Conservation (phyloP, 306 rosid species). For the Bauhinia variegata region DNA sequence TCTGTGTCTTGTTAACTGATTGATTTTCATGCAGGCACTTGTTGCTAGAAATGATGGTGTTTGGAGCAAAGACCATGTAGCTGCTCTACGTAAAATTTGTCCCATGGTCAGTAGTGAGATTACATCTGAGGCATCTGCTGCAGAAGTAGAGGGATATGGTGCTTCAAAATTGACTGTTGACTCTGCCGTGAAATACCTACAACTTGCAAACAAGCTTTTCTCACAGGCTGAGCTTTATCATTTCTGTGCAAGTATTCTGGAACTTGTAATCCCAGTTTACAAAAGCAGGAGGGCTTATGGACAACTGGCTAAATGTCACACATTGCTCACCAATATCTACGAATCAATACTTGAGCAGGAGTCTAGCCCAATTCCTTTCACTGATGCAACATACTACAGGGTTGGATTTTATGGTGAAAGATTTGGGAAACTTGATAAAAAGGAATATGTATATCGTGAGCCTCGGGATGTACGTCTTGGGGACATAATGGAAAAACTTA, state of each 20-base stretch:
- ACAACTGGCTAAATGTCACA: conserved; percentile 92
- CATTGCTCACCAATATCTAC: conserved; percentile 77
- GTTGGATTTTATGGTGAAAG: conserved; percentile 93
- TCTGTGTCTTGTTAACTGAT: conserved; percentile 14
- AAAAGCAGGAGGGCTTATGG: conserved; percentile 93
- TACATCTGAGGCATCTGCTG: conserved; percentile 94
- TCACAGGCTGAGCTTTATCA: conserved; percentile 97
- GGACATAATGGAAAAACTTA: conserved; percentile 98
- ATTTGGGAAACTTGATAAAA: conserved; percentile 85
- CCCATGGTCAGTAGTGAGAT: conserved; percentile 98
- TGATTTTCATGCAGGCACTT: conserved; percentile 71
- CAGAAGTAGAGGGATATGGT: conserved; percentile 98
- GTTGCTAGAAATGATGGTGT: conserved; percentile 98
- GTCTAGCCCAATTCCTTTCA: conserved; percentile 94
- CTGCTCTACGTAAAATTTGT: conserved; percentile 88
- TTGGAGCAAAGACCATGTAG: conserved; percentile 95
- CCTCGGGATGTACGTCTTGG: conserved; percentile 97
- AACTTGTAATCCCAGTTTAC: conserved; percentile 93
- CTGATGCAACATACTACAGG: conserved; percentile 94
- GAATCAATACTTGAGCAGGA: conserved; percentile 98
- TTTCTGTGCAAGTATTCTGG: conserved; percentile 95
- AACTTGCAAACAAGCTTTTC: conserved; percentile 96
- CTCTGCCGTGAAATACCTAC: conserved; percentile 95
- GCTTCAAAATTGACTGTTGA: conserved; percentile 94
- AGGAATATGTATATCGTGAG: conserved; percentile 89